These are phyloP conservation scores for Oehlia diaphana DNA, from an alignment of 192 early-diverging fungal species.

Conservation along the genomic window DNA sequence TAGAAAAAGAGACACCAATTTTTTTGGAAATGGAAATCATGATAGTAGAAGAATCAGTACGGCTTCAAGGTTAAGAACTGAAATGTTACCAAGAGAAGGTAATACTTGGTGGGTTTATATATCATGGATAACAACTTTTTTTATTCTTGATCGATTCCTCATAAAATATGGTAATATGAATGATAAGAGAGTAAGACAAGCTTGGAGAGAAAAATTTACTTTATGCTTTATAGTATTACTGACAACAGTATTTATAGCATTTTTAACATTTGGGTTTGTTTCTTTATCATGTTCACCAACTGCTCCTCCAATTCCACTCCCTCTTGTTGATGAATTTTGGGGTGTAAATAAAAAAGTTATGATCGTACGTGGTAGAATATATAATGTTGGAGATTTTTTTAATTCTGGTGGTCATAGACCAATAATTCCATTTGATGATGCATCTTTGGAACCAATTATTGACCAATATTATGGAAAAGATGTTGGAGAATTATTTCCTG, in stretches of 20 bases:
- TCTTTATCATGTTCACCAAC: not conserved
- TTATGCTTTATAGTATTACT: constrained; percentile 45
- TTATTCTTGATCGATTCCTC: not conserved
- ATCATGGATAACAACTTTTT: not conserved
- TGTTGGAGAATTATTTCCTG: constrained; percentile 22
- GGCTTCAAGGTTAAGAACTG: not conserved
- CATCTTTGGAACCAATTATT: not conserved
- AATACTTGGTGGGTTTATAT: constrained; percentile 2
- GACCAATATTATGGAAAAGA: constrained; percentile 2
- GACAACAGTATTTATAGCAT: constrained; percentile 40
- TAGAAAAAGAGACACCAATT: not conserved
- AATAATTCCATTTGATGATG: not conserved
- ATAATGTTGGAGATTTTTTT: constrained; percentile 16
- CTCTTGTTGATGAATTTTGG: not conserved
- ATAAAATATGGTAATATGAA: constrained; percentile 1
- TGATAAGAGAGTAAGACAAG: constrained; percentile 33
- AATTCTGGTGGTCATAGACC: not conserved
- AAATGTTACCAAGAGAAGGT: not conserved
- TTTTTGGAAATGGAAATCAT: no score
- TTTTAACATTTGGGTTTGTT: constrained; percentile 51
- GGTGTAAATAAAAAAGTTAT: not conserved
- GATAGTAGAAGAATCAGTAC: not conserved
- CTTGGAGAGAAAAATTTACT: constrained; percentile 62
- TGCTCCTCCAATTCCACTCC: not conserved
- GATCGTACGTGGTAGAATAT: constrained; percentile 9